Percentiles rank a stretch among this genome's conserved stretches.
These are phyloP conservation scores for Sporisorium graminicola DNA, from an alignment of 1,284 basidiomycete genomes.

Conservation along the genomic window DNA sequence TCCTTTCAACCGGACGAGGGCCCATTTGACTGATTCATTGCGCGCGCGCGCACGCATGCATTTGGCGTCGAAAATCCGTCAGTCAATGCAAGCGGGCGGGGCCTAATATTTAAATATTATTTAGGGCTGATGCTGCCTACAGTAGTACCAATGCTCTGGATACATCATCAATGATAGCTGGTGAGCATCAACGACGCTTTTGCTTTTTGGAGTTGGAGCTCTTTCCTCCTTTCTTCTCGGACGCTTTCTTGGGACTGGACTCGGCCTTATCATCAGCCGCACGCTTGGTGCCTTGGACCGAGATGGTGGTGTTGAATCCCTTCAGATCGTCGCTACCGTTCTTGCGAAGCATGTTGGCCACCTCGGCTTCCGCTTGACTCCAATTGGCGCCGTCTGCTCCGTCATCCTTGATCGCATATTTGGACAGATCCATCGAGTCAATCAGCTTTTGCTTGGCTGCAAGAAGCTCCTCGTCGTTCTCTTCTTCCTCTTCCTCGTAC, in stretches of 20 bases:
- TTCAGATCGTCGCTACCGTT: conserved; percentile 44
- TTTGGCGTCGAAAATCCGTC: background rate
- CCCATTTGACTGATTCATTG: background rate
- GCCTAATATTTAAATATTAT: no score
- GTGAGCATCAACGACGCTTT: conserved; percentile 19
- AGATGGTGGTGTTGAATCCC: conserved; percentile 53
- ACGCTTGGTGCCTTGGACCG: conserved; percentile 49
- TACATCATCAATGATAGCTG: background rate
- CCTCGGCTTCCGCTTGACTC: conserved; percentile 64
- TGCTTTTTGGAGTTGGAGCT: conserved; percentile 30
- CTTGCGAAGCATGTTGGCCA: conserved; percentile 51
- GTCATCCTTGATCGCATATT: conserved; percentile 57
- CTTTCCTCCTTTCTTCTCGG: conserved; percentile 32
- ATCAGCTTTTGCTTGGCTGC: conserved; percentile 51
- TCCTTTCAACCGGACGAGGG: no score
- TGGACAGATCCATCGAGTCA: conserved; percentile 55
- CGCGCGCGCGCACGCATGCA: background rate
- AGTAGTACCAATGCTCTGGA: background rate
- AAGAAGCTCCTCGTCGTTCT: conserved; percentile 36
- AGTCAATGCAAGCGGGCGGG: no score
- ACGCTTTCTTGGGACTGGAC: conserved; percentile 27
- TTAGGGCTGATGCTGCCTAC: no score
- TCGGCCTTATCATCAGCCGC: conserved; percentile 27
- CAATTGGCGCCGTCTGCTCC: conserved; percentile 41
- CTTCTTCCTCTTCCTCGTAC: conserved; percentile 19